Evolutionary conservation across 108 stramenopile species (phyloP), one percentile per base, ranked within the genome.

Genomic region (Nitzschia putrida): DNA sequence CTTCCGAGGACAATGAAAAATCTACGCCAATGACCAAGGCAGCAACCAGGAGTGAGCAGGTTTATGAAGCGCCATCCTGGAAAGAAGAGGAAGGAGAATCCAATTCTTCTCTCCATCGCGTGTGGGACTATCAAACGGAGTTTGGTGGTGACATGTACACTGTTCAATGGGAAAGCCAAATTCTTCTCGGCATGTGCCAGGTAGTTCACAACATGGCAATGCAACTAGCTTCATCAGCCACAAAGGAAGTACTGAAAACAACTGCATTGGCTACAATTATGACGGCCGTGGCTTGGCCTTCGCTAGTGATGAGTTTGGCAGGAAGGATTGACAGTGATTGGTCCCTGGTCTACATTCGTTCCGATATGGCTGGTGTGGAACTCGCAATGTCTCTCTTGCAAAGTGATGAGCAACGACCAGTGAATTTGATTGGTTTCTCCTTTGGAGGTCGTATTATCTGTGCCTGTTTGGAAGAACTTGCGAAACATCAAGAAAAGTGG

Each of bases 391-490:
- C 88, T 26, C 68, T 97, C 44, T 70, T 93, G 21, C 57, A 80
- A 26, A 80, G 86, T 34, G 80, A 85, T 34, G 91, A 87, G 7
- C 72, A 79, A 24, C 77, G 96, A 23, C 97, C 97, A 12, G 95
- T 98, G 8, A 90, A 90, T 13, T 79, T 98, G 24, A 54, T 96
- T 43, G 97, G 97, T 22, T 97, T 85, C 64, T 87, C 85, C 3
- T 92, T 98, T 57, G 97, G 97, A 9, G 95, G 91, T 7, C 82
- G 95, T 51, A 85, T 96, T 18, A 85, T 98, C 43, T 91, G 86
- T 53, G 70, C 88, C 9, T 95, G 95, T 64, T 73, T 96, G 26
- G 61, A 80, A 49, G 89, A 91, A 47, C 64, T 97, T 45, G 88
- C 87, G 8, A 61, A 72, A 22, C 82, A 86, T 50, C 85, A 88